These are phyloP conservation scores for Alternaria infectoria DNA, from an alignment of 2,329 filamentous ascomycete species.

Conservation along the genomic window DNA sequence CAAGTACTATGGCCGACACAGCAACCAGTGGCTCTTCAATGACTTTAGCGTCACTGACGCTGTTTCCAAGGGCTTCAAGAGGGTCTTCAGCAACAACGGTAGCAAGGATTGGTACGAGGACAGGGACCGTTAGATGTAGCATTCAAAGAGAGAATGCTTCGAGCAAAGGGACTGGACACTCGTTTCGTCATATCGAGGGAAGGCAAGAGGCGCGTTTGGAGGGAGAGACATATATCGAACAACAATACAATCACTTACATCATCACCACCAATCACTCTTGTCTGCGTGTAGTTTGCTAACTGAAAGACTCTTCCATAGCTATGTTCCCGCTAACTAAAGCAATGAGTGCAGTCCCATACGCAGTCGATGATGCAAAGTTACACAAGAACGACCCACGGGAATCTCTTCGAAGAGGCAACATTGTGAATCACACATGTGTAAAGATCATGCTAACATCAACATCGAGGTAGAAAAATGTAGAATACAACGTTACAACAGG, in stretches of 20 bases:
- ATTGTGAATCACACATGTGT: neutral
- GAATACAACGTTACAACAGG: neutral
- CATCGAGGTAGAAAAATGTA: neutral
- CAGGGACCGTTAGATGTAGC: neutral
- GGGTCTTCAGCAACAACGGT: conserved; percentile 30
- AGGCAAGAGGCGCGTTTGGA: neutral
- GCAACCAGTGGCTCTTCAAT: conserved; percentile 49
- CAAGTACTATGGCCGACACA: conserved; percentile 45
- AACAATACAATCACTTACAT: neutral
- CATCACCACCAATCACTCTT: neutral
- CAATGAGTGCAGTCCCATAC: neutral
- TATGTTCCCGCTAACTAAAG: neutral
- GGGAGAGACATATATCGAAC: neutral
- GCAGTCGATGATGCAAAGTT: neutral
- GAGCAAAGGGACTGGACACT: neutral
- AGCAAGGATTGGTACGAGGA: conserved; percentile 23
- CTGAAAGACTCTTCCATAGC: neutral
- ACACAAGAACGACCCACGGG: neutral
- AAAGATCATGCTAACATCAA: neutral
- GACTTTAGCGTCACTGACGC: conserved; percentile 45
- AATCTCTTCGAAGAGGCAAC: neutral
- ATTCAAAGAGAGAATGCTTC: neutral
- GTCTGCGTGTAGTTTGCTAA: neutral
- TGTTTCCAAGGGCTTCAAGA: conserved; percentile 40
- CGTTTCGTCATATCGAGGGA: neutral